Conservation (phyloP, 2,329 filamentous ascomycete genomes). For the Trichoderma guizhouense region DNA sequence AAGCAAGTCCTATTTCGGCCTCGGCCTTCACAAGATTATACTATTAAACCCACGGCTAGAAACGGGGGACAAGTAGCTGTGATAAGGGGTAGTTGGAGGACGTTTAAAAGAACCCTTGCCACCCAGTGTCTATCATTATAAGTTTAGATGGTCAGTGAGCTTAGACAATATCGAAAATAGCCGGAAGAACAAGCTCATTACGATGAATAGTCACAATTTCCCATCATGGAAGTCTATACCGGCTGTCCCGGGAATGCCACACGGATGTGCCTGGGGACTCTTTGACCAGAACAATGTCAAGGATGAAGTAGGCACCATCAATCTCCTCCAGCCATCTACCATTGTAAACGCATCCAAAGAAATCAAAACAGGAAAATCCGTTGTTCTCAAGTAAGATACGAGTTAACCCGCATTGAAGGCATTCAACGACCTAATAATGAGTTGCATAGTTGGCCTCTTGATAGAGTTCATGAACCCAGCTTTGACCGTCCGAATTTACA, state of each 20-base stretch:
- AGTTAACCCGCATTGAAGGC: background rate
- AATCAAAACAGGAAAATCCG: background rate
- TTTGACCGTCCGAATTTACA: background rate
- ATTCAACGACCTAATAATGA: background rate
- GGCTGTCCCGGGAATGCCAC: background rate
- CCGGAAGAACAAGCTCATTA: background rate
- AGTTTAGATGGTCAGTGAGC: background rate
- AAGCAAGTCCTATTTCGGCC: background rate
- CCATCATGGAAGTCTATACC: background rate
- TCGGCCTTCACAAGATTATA: background rate
- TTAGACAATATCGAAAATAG: background rate
- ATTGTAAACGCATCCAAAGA: background rate
- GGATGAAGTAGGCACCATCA: background rate
- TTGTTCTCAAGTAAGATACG: background rate
- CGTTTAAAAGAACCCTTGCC: background rate
- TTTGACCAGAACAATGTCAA: background rate
- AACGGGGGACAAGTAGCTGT: background rate
- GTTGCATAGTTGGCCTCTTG: background rate
- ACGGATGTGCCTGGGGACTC: background rate
- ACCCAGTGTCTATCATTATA: background rate
- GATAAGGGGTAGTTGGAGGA: background rate
- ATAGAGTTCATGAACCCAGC: background rate
- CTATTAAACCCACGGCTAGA: background rate
- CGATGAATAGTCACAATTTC: background rate
- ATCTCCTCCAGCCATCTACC: background rate